phyloP scores from a whole-genome alignment of 1,284 basidiomycete species.

The Anthracocystis walkeri region DNA sequence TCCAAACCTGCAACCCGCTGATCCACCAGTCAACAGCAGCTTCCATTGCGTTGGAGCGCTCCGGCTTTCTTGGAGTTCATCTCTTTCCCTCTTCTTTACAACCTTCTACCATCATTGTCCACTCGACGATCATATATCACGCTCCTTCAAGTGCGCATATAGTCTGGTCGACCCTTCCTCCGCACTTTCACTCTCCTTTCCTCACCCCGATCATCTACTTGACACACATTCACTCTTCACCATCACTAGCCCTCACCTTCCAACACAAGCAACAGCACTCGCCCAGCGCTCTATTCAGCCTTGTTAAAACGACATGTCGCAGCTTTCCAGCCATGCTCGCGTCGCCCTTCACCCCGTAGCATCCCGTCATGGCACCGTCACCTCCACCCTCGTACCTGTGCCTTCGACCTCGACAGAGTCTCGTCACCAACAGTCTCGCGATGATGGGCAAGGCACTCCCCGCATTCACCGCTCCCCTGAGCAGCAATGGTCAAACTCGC shows the following conservation, averaged over 20 bases:
- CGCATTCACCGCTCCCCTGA: conserved; percentile 23
- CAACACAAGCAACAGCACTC: neutral
- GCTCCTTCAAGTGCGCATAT: neutral
- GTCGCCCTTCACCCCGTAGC: conserved; percentile 63
- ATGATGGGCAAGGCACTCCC: conserved; percentile 28
- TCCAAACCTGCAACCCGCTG: no score
- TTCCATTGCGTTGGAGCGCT: no score
- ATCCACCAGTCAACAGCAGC: no score
- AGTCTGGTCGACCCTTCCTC: neutral
- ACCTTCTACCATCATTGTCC: no score
- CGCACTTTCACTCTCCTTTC: conserved; percentile 1
- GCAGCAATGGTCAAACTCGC: conserved; percentile 11
- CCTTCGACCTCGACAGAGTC: conserved; percentile 18
- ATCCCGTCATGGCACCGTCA: conserved; percentile 49
- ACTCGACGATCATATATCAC: neutral
- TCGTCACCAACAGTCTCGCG: neutral
- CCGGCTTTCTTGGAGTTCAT: neutral
- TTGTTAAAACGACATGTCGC: conserved; percentile 38
- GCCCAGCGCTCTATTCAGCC: neutral
- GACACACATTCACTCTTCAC: neutral
- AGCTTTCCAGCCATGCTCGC: conserved; percentile 35
- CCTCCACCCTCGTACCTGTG: conserved; percentile 54
- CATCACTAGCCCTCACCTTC: neutral
- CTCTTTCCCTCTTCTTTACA: neutral
- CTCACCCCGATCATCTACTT: conserved; percentile 1